Evolutionary conservation across 495 filamentous ascomycete species (phyloP), one percentile per base, ranked within the genome.

Genomic region (Xylaria acuta): DNA sequence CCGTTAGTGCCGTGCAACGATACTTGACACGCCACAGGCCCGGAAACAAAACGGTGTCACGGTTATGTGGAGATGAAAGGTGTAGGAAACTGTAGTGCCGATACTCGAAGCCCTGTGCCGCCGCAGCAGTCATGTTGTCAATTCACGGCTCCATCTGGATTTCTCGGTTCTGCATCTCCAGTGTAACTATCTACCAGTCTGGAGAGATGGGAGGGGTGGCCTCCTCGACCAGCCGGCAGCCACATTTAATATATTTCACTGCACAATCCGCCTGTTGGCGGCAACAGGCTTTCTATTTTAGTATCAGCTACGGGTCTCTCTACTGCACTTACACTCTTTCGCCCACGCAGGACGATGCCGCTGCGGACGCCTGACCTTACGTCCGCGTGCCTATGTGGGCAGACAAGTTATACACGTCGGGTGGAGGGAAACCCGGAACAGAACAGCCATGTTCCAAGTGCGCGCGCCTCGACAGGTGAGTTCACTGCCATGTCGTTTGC

Each of bases 21-120:
- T 53, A 60, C 70, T 59, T 67, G 70, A 67, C 69, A 68, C 54
- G 64, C 64, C 54, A 68, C 71, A 54, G 56, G 54, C 2, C 71
- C 71, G 65, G 71, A 67, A 72, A 69, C 71, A 56, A 73, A 73
- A 73, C 71, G 64, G 64, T 68, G 64, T 64, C 54, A 69, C 71
- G 56, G 54, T 64, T 64, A 68, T 64, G 70, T 72, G 70, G 63
- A 67, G 63, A 67, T 66, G 70, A 72, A 45, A 56, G 32, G 59
- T 30, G 34, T 41, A 63, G 49, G 38, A 58, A 56, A 51, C 58
- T 27, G n/a, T 45, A 5, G 60, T 58, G 38, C 56, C 58, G 32
- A 27, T n/a, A 51, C 63, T 67, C 60, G 53, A 65, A 60, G 51
- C 47, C 49, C 70, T 72, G 70, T 64, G 60, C 47, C 32, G 47